Evolutionary conservation across 371 early-diverging fungal species (phyloP).

Genomic region (Mucor circinelloides): DNA sequence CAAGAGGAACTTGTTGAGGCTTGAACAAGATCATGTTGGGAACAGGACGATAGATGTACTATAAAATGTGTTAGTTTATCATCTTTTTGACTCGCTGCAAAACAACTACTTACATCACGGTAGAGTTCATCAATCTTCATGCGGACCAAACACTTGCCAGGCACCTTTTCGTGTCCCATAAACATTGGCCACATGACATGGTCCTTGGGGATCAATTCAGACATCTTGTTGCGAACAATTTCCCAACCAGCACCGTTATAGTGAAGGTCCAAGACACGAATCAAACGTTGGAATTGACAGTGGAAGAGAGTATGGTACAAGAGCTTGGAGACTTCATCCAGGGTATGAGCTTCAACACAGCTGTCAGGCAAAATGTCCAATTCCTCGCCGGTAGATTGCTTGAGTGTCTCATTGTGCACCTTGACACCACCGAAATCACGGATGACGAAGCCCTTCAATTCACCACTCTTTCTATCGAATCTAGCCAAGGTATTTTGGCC

Average conservation of each 20-base stretch:
- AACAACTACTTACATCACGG: slow-evolving; percentile 57
- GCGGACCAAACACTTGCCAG: slow-evolving; percentile 65
- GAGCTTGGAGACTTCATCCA: slow-evolving; percentile 63
- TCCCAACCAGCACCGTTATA: slow-evolving; percentile 70
- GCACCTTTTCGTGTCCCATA: slow-evolving; percentile 43
- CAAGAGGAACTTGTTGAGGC: slow-evolving; percentile 28
- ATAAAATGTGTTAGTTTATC: slow-evolving; percentile 2
- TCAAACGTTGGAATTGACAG: slow-evolving; percentile 68
- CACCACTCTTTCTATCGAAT: slow-evolving; percentile 57
- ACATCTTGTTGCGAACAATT: slow-evolving; percentile 56
- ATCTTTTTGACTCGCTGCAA: background rate
- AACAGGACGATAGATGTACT: slow-evolving; percentile 64
- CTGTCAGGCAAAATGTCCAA: slow-evolving; percentile 63
- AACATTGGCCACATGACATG: slow-evolving; percentile 55
- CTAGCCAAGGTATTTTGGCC: slow-evolving; percentile 71
- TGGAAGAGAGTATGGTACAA: slow-evolving; percentile 75
- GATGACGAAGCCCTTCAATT: slow-evolving; percentile 66
- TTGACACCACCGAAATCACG: slow-evolving; percentile 81
- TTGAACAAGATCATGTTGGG: slow-evolving; percentile 65
- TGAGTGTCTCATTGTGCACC: slow-evolving; percentile 60
- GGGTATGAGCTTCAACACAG: slow-evolving; percentile 54
- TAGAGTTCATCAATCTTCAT: slow-evolving; percentile 77
- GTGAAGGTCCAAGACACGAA: slow-evolving; percentile 68
- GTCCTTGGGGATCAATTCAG: slow-evolving; percentile 44
- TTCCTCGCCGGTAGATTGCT: slow-evolving; percentile 40